These are phyloP conservation scores for Neofusicoccum umdonicola DNA, from an alignment of 2,329 filamentous ascomycete genomes.

Conservation along the genomic window DNA sequence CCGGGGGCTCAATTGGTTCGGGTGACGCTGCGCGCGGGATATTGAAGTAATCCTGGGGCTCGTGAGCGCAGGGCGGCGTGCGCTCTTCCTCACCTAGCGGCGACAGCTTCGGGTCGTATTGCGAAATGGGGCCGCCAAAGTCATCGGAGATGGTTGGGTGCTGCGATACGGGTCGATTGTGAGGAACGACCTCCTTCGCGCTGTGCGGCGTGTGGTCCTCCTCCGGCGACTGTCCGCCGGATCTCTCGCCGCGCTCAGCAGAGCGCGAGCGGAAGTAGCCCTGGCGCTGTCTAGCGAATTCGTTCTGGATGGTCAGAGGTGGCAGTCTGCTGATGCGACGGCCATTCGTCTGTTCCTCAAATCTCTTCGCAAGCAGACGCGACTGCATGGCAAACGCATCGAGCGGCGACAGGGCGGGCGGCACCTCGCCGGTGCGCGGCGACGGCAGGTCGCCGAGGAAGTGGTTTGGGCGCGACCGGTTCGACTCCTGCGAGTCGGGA, in stretches of 20 bases:
- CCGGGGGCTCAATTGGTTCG: conserved; percentile 40
- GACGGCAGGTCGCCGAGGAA: conserved; percentile 44
- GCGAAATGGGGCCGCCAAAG: conserved; percentile 27
- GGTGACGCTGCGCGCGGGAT: conserved; percentile 47
- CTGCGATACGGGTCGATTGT: conserved; percentile 35
- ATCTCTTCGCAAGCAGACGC: conserved; percentile 78
- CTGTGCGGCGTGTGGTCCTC: conserved; percentile 24
- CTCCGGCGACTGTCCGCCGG: conserved; percentile 45
- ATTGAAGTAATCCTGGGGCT: conserved; percentile 42
- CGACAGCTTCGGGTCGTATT: conserved; percentile 32
- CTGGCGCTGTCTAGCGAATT: conserved; percentile 67
- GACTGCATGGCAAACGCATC: conserved; percentile 95
- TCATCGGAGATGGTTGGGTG: conserved; percentile 37
- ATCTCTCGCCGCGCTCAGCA: conserved; percentile 56
- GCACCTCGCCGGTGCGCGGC: conserved; percentile 58
- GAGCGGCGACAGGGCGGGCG: conserved; percentile 87
- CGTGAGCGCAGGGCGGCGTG: conserved; percentile 21
- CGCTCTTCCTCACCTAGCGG: conserved; percentile 35
- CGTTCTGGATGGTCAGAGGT: conserved; percentile 77
- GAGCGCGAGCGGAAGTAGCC: conserved; percentile 79
- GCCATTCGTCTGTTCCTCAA: conserved; percentile 70
- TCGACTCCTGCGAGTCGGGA: conserved; percentile 20
- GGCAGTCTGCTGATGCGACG: conserved; percentile 82
- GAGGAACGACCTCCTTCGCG: conserved; percentile 25
- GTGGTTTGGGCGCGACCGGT: conserved; percentile 26